Evolutionary conservation across 1,284 basidiomycete genomes (phyloP), one percentile per base, ranked within the genome.

Genomic region (Schizophyllum commune): DNA sequence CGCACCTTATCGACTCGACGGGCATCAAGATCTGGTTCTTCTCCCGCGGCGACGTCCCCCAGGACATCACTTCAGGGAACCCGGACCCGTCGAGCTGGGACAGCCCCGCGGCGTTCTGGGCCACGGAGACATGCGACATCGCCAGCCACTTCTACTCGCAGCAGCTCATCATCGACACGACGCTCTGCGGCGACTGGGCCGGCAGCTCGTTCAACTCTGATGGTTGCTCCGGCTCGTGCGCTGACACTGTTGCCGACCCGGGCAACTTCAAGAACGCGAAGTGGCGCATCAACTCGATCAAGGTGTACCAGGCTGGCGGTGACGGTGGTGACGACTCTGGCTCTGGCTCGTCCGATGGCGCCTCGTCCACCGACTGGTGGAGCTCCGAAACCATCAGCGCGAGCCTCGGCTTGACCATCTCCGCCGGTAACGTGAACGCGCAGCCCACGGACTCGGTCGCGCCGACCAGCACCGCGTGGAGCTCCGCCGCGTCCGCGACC

Each of bases 1-100:
- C 84, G 0, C 86, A 89, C 72, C 72, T 85, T 39, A 89, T 90
- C 86, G 82, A 88, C 66, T 68, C 69, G 32, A 69, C 73, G 5
- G 92, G 89, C 5, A 86, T 96, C 71, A 81, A 77, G 58, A 80
- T 94, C 56, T 96, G 91, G 89, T 84, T 83, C 70, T 94, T 93
- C 78, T 66, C 81, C 32, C 82, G 92, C 52, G 68, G 68, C 32
- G 70, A 77, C 6, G 86, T 95, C 58, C 94, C 94, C 1, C 57
- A 65, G 5, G 92, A 96, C 71, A 85, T 95, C 71, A 75, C 73
- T 4, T 70, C 70, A 15, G 72, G 78, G 58, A 72, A 67, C 17
- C 92, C 91, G 1, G 72, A 83, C 61, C 91, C 92, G 1, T 68
- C 74, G 9, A 71, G 68, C 4, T 95, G 92, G 92, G 84, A 85